These are phyloP conservation scores for Alternaria sp. DNA, from an alignment of 2,329 filamentous ascomycete genomes.

Conservation along the genomic window DNA sequence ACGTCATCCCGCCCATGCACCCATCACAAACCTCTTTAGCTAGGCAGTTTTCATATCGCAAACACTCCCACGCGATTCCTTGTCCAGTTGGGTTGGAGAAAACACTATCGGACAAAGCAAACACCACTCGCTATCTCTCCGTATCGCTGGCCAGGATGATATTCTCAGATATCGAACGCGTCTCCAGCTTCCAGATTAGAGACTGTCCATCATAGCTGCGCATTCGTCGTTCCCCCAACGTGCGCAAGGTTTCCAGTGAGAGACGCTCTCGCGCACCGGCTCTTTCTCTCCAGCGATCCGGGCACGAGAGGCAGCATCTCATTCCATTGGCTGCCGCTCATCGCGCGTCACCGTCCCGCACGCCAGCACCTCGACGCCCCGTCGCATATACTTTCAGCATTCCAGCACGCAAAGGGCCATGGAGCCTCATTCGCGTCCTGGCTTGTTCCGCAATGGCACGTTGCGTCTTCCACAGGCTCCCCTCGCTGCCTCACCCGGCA, in stretches of 20 bases:
- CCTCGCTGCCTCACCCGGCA: slow-evolving; percentile 35
- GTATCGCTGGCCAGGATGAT: slow-evolving; percentile 32
- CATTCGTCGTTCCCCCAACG: slow-evolving; percentile 38
- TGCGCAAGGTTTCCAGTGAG: slow-evolving; percentile 36
- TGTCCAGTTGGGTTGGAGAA: background rate
- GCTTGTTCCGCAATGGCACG: slow-evolving; percentile 42
- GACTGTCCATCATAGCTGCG: slow-evolving; percentile 30
- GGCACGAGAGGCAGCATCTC: slow-evolving; percentile 38
- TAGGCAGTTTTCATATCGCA: slow-evolving; percentile 5
- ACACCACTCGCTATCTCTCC: slow-evolving; percentile 13
- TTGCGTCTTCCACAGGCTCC: slow-evolving; percentile 48
- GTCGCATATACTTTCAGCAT: slow-evolving; percentile 49
- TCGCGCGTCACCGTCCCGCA: slow-evolving; percentile 29
- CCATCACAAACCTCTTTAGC: slow-evolving; percentile 1
- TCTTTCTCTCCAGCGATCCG: slow-evolving; percentile 39
- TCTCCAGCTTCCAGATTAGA: slow-evolving; percentile 27
- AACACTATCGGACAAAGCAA: slow-evolving; percentile 2
- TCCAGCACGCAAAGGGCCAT: slow-evolving; percentile 41
- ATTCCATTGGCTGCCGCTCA: slow-evolving; percentile 43
- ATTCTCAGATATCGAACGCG: slow-evolving; percentile 20
- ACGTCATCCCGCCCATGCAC: slow-evolving; percentile 14
- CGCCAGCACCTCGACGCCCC: slow-evolving; percentile 32
- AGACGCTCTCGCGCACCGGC: slow-evolving; percentile 40
- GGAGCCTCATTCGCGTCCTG: slow-evolving; percentile 49
- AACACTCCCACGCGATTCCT: slow-evolving; percentile 1